Percentiles rank a stretch among this genome's conserved stretches.
Conservation (phyloP, 2,329 filamentous ascomycete genomes). For the Tolypocladium paradoxum region DNA sequence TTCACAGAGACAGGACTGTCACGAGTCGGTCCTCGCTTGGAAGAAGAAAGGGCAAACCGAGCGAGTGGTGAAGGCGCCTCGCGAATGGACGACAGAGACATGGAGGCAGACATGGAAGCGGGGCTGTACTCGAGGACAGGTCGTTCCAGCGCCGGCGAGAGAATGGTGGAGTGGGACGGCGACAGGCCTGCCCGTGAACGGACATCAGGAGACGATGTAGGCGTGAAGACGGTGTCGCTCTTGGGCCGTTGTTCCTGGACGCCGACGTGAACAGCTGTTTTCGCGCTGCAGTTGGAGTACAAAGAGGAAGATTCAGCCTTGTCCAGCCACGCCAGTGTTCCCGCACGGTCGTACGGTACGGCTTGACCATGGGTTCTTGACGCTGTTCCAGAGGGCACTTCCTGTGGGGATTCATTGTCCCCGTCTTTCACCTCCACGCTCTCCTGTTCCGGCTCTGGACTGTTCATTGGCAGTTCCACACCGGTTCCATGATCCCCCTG, state of each 20-base stretch:
- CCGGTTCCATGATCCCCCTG: background rate
- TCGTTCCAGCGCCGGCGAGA: background rate
- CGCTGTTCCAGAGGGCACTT: too few species aligned
- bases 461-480: background rate
- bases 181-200: background rate
- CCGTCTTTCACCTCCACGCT: background rate
- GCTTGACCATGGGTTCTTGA: background rate
- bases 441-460: background rate
- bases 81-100: background rate
- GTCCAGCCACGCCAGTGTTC: background rate
- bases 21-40: background rate
- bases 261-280: slow-evolving; percentile 6
- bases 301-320: slow-evolving; percentile 9
- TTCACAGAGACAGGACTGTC: background rate
- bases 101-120: background rate
- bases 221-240: background rate
- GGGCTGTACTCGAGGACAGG: slow-evolving; percentile 6
- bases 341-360: background rate
- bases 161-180: background rate
- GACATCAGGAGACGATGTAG: background rate
- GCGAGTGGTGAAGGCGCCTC: background rate
- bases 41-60: background rate
- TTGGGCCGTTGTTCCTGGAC: background rate
- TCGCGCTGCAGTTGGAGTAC: slow-evolving; percentile 11
- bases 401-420: background rate